A percentile compares a stretch with the other conserved stretches of the same genome.
These are phyloP conservation scores for Nicotiana knightiana DNA, from an alignment of 257 asterid species.

Conservation along the genomic window DNA sequence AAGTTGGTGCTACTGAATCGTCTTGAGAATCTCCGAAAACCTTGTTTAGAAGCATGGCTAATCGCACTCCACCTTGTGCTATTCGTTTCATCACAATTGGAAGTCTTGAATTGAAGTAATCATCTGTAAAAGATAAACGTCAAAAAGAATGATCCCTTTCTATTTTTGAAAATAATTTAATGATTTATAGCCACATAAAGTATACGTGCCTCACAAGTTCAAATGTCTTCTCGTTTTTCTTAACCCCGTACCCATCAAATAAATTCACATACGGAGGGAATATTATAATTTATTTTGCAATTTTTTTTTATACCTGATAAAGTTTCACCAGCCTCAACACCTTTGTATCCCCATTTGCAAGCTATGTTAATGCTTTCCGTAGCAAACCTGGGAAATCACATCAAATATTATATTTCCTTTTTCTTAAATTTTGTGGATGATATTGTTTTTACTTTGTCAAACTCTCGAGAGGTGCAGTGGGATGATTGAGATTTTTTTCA, in stretches of 20 bases:
- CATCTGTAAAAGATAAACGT: constrained; percentile 30
- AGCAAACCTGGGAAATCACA: constrained; percentile 49
- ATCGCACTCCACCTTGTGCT: constrained; percentile 92
- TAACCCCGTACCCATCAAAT: too few relatives aligned
- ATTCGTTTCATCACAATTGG: constrained; percentile 77
- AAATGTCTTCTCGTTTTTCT: too few relatives aligned
- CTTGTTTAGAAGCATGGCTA: constrained; percentile 71
- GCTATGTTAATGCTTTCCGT: constrained; percentile 72
- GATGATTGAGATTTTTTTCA: too few relatives aligned
- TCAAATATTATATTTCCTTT: not conserved
- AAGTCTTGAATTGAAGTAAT: constrained; percentile 67
- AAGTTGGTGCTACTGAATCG: constrained; percentile 24
- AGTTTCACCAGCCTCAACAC: constrained; percentile 68
- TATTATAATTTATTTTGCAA: not conserved
- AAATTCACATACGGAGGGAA: too few relatives aligned
- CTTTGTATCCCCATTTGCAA: constrained; percentile 86
- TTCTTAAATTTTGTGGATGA: not conserved
- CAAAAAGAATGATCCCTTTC: too few relatives aligned
- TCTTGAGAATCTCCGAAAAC: constrained; percentile 34
- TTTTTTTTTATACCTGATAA: constrained; percentile 46
- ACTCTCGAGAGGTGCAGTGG: too few relatives aligned
- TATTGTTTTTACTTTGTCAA: too few relatives aligned
- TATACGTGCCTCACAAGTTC: too few relatives aligned
- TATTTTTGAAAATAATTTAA: too few relatives aligned
- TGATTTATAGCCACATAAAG: too few relatives aligned